Percentiles rank a stretch among this genome's conserved stretches.
phyloP scores from a whole-genome alignment of 352 stramenopile species.

The Globisporangium recalcitrans region DNA sequence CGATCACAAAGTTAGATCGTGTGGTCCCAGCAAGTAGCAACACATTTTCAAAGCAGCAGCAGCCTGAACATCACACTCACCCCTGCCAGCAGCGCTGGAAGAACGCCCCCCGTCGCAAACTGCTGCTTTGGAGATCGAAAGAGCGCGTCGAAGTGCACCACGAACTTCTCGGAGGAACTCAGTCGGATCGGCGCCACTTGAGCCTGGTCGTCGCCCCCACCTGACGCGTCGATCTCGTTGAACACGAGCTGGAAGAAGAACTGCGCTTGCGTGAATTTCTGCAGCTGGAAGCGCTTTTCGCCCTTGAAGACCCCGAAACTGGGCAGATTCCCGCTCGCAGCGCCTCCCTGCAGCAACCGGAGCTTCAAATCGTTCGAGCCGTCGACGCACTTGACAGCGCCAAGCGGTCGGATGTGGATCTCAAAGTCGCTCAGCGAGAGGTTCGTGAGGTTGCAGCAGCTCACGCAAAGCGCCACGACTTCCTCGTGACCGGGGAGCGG shows the following conservation, averaged over 20 bases:
- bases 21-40: not conserved
- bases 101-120: slow-evolving; percentile 29
- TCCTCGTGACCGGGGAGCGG: slow-evolving; percentile 36
- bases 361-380: slow-evolving; percentile 53
- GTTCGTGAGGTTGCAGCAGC: slow-evolving; percentile 65
- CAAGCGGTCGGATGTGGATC: slow-evolving; percentile 47
- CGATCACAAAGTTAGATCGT: slow-evolving; percentile 7
- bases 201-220: slow-evolving; percentile 18
- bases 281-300: slow-evolving; percentile 65
- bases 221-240: slow-evolving; percentile 23
- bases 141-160: slow-evolving; percentile 52
- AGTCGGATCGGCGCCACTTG: slow-evolving; percentile 15
- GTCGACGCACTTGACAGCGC: slow-evolving; percentile 48
- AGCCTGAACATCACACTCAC: slow-evolving; percentile 17
- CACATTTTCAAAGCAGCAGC: too few species aligned
- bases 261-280: slow-evolving; percentile 39
- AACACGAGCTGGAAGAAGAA: slow-evolving; percentile 69
- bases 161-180: slow-evolving; percentile 35
- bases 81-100: slow-evolving; percentile 55
- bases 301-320: slow-evolving; percentile 57
- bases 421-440: slow-evolving; percentile 58
- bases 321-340: slow-evolving; percentile 34
- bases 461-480: slow-evolving; percentile 40
- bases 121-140: slow-evolving; percentile 27
- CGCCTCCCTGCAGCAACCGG: slow-evolving; percentile 34